A percentile compares a stretch with the other conserved stretches of the same genome.
Conservation (phyloP, 2,329 filamentous ascomycete species). For the Penicillium sclerotiorum region DNA sequence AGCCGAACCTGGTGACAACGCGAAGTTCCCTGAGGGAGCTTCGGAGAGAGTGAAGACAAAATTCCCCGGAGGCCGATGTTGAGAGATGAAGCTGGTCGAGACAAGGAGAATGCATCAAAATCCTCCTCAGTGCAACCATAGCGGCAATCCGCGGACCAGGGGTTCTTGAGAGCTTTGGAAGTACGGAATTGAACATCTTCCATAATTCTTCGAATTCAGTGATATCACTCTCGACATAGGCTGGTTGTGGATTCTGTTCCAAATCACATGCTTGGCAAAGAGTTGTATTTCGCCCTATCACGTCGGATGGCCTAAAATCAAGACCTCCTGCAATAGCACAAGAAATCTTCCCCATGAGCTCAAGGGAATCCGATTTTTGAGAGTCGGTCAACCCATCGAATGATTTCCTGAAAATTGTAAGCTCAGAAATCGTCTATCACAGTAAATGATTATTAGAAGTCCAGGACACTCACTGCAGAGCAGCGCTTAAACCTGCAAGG, state of each 20-base stretch:
- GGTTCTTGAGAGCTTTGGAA: constrained; percentile 49
- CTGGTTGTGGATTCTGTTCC: constrained; percentile 23
- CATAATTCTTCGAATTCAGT: constrained; percentile 36
- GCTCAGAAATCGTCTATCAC: constrained; percentile 10
- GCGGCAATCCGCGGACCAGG: constrained; percentile 67
- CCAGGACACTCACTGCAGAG: constrained; percentile 52
- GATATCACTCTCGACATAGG: constrained; percentile 9
- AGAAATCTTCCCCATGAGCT: constrained; percentile 59
- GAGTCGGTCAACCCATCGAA: constrained; percentile 54
- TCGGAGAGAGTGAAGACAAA: constrained; percentile 77
- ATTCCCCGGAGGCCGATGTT: constrained; percentile 70
- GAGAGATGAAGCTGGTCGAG: constrained; percentile 66
- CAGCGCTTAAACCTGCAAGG: constrained; percentile 45
- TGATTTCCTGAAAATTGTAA: constrained; percentile 31
- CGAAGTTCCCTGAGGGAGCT: constrained; percentile 85
- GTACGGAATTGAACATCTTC: constrained; percentile 47
- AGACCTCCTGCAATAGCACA: constrained; percentile 59
- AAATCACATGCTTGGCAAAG: constrained; percentile 43
- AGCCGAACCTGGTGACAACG: constrained; percentile 69
- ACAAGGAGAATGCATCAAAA: constrained; percentile 68
- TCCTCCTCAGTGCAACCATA: constrained; percentile 70
- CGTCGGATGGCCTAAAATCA: constrained; percentile 28
- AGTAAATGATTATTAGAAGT: not conserved
- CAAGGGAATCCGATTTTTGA: constrained; percentile 56
- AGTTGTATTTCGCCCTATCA: constrained; percentile 28